Conservation (phyloP, 768 basidiomycete genomes). For the Sistotremastrum suecicum region DNA sequence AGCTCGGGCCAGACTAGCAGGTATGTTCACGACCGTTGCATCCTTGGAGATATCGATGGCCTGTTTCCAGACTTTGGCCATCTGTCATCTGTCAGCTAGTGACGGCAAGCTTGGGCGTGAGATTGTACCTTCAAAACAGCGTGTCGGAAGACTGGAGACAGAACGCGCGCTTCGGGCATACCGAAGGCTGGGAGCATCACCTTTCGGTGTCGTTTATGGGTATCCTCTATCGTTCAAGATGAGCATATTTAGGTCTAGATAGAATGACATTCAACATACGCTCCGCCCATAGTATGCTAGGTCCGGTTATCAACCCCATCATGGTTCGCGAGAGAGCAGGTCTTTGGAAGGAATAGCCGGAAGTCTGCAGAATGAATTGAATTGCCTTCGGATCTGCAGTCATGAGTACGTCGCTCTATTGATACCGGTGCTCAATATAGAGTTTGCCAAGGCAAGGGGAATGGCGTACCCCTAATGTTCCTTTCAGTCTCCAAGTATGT, state of each 20-base stretch:
- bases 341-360: conserved; percentile 12
- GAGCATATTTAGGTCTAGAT: too few relatives aligned
- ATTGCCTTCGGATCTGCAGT: conserved; percentile 9
- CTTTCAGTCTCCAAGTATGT: conserved; percentile 7
- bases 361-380: conserved; percentile 16
- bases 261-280: too few relatives aligned
- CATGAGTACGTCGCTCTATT: neutral
- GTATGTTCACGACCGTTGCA: conserved; percentile 12
- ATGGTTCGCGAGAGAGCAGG: too few relatives aligned
- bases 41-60: neutral
- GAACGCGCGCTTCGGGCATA: neutral
- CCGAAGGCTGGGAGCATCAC: conserved; percentile 6
- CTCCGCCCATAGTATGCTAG: too few relatives aligned
- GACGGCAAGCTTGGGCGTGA: too few relatives aligned
- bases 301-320: too few relatives aligned
- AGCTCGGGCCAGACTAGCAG: conserved; percentile 24
- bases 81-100: too few relatives aligned
- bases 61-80: neutral
- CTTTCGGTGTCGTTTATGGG: neutral
- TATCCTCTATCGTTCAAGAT: neutral
- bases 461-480: conserved; percentile 7
- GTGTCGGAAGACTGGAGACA: conserved; percentile 4
- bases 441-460: too few relatives aligned
- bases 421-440: too few relatives aligned
- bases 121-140: conserved; percentile 1